Evolutionary conservation across 2,329 filamentous ascomycete genomes (phyloP).

Genomic region (Ophidiomyces ophidiicola): DNA sequence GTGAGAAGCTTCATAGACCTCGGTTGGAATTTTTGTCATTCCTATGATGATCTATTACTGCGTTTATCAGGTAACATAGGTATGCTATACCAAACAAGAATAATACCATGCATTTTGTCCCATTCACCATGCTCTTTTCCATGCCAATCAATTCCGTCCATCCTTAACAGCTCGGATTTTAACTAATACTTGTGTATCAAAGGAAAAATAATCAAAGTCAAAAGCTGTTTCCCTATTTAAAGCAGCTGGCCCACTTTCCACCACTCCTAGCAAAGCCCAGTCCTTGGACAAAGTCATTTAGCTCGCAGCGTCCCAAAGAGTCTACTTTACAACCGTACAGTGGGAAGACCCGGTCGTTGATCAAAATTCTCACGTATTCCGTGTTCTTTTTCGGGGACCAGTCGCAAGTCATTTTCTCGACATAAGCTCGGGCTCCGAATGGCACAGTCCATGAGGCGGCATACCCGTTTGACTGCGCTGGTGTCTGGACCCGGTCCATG

Average conservation of each 20-base stretch:
- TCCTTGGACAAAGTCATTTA: conserved; percentile 60
- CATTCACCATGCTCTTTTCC: no score
- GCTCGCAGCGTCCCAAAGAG: conserved; percentile 54
- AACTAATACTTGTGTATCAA: no score
- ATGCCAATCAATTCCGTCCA: no score
- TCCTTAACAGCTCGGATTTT: no score
- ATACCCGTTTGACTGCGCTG: conserved; percentile 51
- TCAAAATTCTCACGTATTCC: conserved; percentile 63
- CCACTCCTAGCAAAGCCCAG: conserved; percentile 60
- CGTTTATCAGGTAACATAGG: no score
- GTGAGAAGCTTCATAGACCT: no score
- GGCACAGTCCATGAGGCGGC: conserved; percentile 69
- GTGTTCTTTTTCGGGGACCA: conserved; percentile 31
- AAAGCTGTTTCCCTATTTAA: no score
- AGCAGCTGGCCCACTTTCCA: conserved; percentile 61
- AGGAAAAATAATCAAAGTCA: no score
- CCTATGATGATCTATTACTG: no score
- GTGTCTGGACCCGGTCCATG: conserved; percentile 38
- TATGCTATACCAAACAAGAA: no score
- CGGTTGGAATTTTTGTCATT: no score
- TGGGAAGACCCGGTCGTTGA: conserved; percentile 73
- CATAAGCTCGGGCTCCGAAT: conserved; percentile 67
- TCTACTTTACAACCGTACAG: conserved; percentile 61
- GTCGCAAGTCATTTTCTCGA: conserved; percentile 71
- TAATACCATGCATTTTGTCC: no score